phyloP scores from a whole-genome alignment of 768 basidiomycete species.

The Hericium coralloides region DNA sequence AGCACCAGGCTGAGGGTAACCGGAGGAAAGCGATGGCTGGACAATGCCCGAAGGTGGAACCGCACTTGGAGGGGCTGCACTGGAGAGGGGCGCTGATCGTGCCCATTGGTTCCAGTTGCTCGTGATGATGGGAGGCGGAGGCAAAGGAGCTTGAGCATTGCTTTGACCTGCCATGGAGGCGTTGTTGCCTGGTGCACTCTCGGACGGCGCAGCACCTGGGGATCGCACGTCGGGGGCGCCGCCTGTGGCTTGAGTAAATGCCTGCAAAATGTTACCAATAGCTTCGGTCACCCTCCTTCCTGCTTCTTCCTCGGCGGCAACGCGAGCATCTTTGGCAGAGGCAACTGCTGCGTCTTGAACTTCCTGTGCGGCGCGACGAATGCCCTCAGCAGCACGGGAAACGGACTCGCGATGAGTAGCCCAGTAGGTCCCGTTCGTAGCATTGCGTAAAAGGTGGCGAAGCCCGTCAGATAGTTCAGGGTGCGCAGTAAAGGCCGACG shows the following conservation, averaged over 20 bases:
- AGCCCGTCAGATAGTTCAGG: constrained; percentile 66
- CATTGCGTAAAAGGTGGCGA: constrained; percentile 54
- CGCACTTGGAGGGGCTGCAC: background rate
- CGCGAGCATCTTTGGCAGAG: constrained; percentile 37
- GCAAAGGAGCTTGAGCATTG: background rate
- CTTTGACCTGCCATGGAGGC: too few species aligned
- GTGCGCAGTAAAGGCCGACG: constrained; percentile 47
- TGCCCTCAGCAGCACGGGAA: constrained; percentile 45
- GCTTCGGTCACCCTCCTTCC: constrained; percentile 54
- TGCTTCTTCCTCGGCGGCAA: constrained; percentile 54
- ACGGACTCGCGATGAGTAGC: constrained; percentile 48
- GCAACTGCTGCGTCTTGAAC: constrained; percentile 23
- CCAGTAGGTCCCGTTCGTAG: constrained; percentile 64
- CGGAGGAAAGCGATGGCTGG: background rate
- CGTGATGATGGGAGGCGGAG: background rate
- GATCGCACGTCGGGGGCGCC: background rate
- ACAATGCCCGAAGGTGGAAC: background rate
- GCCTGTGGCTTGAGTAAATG: constrained; percentile 31
- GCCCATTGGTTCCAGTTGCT: background rate
- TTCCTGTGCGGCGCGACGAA: constrained; percentile 37
- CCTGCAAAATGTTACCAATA: constrained; percentile 47
- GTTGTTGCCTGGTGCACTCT: too few species aligned
- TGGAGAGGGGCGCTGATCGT: background rate
- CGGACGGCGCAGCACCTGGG: too few species aligned
- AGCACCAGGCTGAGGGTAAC: background rate